A percentile compares a stretch with the other conserved stretches of the same genome.
Evolutionary conservation across 2,329 filamentous ascomycete genomes (phyloP).

Genomic region (Cladosporium sp.): DNA sequence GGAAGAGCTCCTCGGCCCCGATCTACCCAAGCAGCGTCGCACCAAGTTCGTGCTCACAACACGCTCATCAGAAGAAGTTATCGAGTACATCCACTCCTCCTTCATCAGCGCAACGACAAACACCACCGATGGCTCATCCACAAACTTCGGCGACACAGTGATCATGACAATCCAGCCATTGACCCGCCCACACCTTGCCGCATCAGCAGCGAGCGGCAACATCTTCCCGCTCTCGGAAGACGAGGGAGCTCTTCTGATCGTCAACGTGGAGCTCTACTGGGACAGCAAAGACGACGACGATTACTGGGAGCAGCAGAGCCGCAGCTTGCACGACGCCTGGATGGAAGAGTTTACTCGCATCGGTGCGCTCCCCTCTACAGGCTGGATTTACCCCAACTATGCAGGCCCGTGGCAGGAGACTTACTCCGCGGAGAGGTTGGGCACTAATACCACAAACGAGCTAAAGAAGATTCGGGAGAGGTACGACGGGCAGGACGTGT

Average conservation of each 20-base stretch:
- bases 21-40: constrained; percentile 22
- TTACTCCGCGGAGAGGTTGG: constrained; percentile 30
- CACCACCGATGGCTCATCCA: constrained; percentile 16
- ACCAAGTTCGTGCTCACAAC: constrained; percentile 27
- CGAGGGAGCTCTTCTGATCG: constrained; percentile 22
- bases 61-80: constrained; percentile 17
- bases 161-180: constrained; percentile 26
- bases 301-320: constrained; percentile 20
- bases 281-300: constrained; percentile 16
- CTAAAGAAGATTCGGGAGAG: constrained; percentile 32
- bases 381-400: constrained; percentile 38
- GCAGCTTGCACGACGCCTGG: constrained; percentile 15
- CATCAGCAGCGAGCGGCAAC: constrained; percentile 21
- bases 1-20: constrained; percentile 21
- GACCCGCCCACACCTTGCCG: constrained; percentile 24
- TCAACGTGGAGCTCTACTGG: constrained; percentile 26
- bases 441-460: constrained; percentile 26
- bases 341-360: constrained; percentile 4
- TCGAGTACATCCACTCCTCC: constrained; percentile 23
- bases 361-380: not conserved
- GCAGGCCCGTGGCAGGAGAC: constrained; percentile 38
- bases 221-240: constrained; percentile 23
- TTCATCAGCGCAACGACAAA: constrained; percentile 17
- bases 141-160: constrained; percentile 13
- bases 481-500: constrained; percentile 38